These are phyloP conservation scores for Aspergillus sergii DNA, from an alignment of 2,329 filamentous ascomycete species.

Conservation along the genomic window DNA sequence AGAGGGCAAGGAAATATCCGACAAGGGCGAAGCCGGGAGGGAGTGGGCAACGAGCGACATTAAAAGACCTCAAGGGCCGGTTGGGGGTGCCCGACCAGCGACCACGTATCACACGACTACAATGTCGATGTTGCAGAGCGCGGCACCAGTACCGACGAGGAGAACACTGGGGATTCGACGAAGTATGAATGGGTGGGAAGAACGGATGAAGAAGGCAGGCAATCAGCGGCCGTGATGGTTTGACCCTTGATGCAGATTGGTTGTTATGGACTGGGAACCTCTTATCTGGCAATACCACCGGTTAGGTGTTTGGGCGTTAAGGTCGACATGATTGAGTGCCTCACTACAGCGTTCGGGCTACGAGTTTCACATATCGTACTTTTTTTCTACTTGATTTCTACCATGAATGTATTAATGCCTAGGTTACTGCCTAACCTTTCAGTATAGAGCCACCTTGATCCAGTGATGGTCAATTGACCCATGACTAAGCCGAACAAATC, in stretches of 20 bases:
- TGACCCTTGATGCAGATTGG: not conserved
- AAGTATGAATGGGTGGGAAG: conserved; percentile 48
- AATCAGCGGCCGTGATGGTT: conserved; percentile 18
- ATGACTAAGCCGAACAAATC: conserved; percentile 4
- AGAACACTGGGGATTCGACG: conserved; percentile 47
- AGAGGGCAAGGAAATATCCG: conserved; percentile 11
- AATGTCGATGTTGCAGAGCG: conserved; percentile 38
- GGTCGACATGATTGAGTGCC: not conserved
- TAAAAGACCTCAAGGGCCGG: conserved; percentile 27
- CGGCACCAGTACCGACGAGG: conserved; percentile 25
- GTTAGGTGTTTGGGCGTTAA: not conserved
- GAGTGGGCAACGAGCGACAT: conserved; percentile 24
- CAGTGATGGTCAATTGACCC: not conserved
- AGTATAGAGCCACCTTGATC: not conserved
- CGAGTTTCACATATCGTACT: not conserved
- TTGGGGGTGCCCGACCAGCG: conserved; percentile 29
- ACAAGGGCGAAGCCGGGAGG: conserved; percentile 16
- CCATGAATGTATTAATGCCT: conserved; percentile 2
- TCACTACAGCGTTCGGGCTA: not conserved
- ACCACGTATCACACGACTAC: conserved; percentile 44
- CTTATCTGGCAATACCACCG: not conserved
- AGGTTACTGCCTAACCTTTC: not conserved
- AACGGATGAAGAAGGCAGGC: conserved; percentile 37
- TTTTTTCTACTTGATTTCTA: not conserved
- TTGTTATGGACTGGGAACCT: not conserved